phyloP scores from a whole-genome alignment of 805 yeast species.

The Candida michaelii region DNA sequence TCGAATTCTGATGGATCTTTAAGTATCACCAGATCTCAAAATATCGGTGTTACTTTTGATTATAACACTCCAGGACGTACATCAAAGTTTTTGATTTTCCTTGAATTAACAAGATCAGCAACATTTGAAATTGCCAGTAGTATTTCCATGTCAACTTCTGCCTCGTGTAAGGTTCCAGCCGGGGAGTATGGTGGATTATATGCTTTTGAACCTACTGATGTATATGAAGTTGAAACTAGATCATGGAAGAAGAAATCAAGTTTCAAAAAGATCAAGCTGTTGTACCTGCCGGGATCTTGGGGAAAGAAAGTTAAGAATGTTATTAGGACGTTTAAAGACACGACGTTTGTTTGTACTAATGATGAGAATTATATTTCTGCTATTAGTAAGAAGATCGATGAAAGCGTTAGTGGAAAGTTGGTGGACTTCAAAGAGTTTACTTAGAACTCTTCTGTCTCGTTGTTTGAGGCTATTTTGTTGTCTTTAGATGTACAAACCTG shows the following conservation, averaged over 20 bases:
- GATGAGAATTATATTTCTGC: conserved; percentile 5
- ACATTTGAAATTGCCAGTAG: conserved; percentile 5
- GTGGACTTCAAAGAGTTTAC: conserved; percentile 3
- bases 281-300: conserved; percentile 12
- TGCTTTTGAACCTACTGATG: conserved; percentile 10
- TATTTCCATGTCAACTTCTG: conserved; percentile 7
- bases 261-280: background rate
- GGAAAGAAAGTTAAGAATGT: background rate
- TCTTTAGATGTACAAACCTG: too few species aligned
- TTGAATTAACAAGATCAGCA: background rate
- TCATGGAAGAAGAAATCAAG: conserved; percentile 11
- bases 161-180: conserved; percentile 13
- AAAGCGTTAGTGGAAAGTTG: conserved; percentile 1
- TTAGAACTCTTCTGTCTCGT: too few species aligned
- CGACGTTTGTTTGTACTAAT: conserved; percentile 8
- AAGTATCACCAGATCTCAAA: conserved; percentile 1
- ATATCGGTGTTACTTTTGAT: conserved; percentile 6
- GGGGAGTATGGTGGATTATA: conserved; percentile 14
- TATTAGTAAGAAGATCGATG: background rate
- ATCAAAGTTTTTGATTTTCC: background rate
- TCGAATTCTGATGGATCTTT: conserved; percentile 6
- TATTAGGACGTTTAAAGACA: conserved; percentile 6
- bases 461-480: too few species aligned
- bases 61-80: background rate
- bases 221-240: conserved; percentile 5